Conservation (phyloP, 2,329 filamentous ascomycete genomes). For the Diaporthe batatas region DNA sequence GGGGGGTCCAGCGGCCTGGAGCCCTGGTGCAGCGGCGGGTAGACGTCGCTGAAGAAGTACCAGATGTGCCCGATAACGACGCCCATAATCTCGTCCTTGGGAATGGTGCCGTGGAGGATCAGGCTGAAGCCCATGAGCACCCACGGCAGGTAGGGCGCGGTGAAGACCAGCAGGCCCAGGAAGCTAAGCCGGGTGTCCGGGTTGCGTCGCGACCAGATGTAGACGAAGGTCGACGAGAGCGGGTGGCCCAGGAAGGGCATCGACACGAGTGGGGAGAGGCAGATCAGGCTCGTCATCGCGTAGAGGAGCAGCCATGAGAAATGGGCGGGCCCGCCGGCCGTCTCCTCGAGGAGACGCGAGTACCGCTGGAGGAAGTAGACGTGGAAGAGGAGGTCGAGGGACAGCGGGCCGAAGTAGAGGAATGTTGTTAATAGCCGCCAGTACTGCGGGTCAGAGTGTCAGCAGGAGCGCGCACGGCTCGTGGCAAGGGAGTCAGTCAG, state of each 20-base stretch:
- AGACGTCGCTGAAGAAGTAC: constrained; percentile 99
- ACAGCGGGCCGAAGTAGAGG: constrained; percentile 95
- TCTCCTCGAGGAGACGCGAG: constrained; percentile 93
- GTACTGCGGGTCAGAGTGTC: constrained; percentile 70
- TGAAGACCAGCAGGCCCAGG: constrained; percentile 89
- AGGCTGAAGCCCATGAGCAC: constrained; percentile 94
- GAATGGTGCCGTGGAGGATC: constrained; percentile 88
- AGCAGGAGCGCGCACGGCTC: constrained; percentile 28
- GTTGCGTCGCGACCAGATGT: constrained; percentile 97
- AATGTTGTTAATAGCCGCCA: constrained; percentile 98
- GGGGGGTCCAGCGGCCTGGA: constrained; percentile 90
- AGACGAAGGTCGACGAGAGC: constrained; percentile 91
- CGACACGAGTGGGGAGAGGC: constrained; percentile 86
- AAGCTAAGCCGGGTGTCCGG: constrained; percentile 92
- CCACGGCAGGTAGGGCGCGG: constrained; percentile 95
- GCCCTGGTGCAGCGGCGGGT: constrained; percentile 89
- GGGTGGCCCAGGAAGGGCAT: constrained; percentile 96
- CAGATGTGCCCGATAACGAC: constrained; percentile 95
- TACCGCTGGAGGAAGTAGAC: constrained; percentile 99
- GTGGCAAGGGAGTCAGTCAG: neutral
- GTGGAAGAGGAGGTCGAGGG: constrained; percentile 94
- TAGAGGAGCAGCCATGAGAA: constrained; percentile 96
- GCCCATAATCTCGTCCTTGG: constrained; percentile 96
- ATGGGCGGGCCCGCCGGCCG: constrained; percentile 89
- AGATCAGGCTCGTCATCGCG: constrained; percentile 81